phyloP scores from a whole-genome alignment of 2,329 filamentous ascomycete genomes.

The Ophiostoma sp. region DNA sequence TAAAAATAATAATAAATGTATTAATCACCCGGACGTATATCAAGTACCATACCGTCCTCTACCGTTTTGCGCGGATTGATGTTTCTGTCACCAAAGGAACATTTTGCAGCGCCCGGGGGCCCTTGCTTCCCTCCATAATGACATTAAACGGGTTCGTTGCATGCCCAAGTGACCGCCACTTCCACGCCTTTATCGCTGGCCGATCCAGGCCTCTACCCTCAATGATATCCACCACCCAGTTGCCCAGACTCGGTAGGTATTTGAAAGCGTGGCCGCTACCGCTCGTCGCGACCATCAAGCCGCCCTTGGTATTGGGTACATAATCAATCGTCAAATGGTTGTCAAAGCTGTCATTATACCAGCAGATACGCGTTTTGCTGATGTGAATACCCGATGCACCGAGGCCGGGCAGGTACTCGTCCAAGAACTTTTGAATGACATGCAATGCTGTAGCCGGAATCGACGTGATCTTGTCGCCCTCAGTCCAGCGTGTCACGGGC shows the following conservation, averaged over 20 bases:
- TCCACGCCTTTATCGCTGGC: slow-evolving; percentile 26
- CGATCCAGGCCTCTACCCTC: slow-evolving; percentile 33
- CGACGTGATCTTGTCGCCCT: slow-evolving; percentile 23
- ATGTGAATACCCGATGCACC: slow-evolving; percentile 33
- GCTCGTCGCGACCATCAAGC: slow-evolving; percentile 21
- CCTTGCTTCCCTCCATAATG: slow-evolving; percentile 28
- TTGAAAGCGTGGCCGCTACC: slow-evolving; percentile 33
- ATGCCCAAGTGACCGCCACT: slow-evolving; percentile 23
- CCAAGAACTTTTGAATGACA: slow-evolving; percentile 33
- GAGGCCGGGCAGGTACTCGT: slow-evolving; percentile 42
- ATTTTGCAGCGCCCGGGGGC: slow-evolving; percentile 26
- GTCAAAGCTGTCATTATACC: slow-evolving; percentile 37
- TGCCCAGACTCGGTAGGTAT: slow-evolving; percentile 32
- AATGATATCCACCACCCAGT: slow-evolving; percentile 43
- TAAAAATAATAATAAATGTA: background rate
- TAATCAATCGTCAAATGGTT: slow-evolving; percentile 36
- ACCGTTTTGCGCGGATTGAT: background rate
- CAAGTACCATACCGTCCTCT: background rate
- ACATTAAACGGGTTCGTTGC: slow-evolving; percentile 21
- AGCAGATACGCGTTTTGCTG: slow-evolving; percentile 35
- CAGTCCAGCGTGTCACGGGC: slow-evolving; percentile 38
- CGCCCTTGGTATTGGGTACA: slow-evolving; percentile 29
- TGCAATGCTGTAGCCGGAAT: slow-evolving; percentile 23
- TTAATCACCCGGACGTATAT: background rate
- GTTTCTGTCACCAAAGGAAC: slow-evolving; percentile 20